Base-by-base conservation (phyloP, 2,329 filamentous ascomycete genomes). In the Microcyclosporella mali region DNA sequence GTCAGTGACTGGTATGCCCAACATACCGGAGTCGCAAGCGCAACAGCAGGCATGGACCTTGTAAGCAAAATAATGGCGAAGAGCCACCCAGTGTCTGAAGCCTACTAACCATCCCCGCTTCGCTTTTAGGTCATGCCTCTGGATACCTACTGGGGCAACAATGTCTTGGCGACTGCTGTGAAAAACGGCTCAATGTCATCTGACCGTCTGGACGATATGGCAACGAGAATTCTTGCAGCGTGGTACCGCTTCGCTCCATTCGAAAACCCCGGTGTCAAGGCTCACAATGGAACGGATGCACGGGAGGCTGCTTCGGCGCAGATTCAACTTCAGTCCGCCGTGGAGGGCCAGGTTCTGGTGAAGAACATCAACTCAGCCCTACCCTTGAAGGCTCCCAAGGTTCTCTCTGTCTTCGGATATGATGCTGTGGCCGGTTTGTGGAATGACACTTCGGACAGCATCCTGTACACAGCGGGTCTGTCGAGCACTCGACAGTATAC, bases 301-400 rank as follows among this genome's bases (percentile, higher is more conserved):
- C 66, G 74, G 10, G 72, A 80, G 55, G 56, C 67, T 11, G 61
- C 67, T 4, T 67, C 71, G 7, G 69, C 70, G 1, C 60, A 68
- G 0, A 67, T 72, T 1, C 57, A 79, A 0, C 54, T 79, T 0
- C 66, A 77, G 11, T 72, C 74, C 1, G 78, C 77, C 0, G 63
- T 79, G 2, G 77, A 81, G 49, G 77, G 79, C 4, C 77, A 81
- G 35, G 78, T 82, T 2, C 68, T 82, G 0, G 68, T 82, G 21
- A 82, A 82, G 58, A 82, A 83, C 56, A 64, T 57, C 21, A 73
- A 75, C 33, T 67, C 67, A 8, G 65, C 75, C 0, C 66, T 82
- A 2, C 79, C 79, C 0, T 59, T 83, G 0, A 66, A 68, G 6
- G 59, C 49, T 7, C 69, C 68, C 6, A 72, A 68, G 46, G 53